Base-by-base conservation (phyloP, 441 rosid species). In the Populus trichocarpa region DNA sequence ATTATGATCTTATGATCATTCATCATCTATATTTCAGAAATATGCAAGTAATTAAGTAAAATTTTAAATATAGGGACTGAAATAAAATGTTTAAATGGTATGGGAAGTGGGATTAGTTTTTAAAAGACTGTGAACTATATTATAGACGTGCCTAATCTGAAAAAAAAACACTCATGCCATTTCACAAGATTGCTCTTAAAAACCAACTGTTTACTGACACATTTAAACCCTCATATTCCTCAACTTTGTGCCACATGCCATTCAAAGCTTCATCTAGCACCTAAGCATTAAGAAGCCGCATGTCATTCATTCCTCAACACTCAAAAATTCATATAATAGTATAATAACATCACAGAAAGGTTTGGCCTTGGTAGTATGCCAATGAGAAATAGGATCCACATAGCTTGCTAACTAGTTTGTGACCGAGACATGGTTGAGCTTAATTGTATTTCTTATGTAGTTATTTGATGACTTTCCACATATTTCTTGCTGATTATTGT, bases 401-500 rank as follows among this genome's bases (percentile, higher is more conserved):
- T 53, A 53, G 61, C 61, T 53, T 53, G n/a, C 22, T 7, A 18
- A 50, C 59, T 53, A 53, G 61, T 68, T 25, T 50, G 50, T 25
- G 63, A 26, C 35, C 3, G 8, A 18, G 61, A 53, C 22, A 11
- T 72, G 33, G 32, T 11, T 46, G 5, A 38, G 25, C 25, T 20
- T 25, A n/a, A 22, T 23, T 25, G 75, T 13, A 23, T 18, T 18
- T 33, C 6, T 33, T 46, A 25, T 33, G n/a, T 36, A 11, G 66
- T 73, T 72, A 32, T 32, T 69, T 16, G 30, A 70, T 46, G 57
- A 65, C 12, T 72, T 78, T 72, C 71, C 32, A 13, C 71, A 42
- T 8, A 73, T 25, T 14, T 28, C 63, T 23, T 42, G 69, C 8
- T 75, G 26, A 71, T 77, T 64, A 3, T 77, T 76, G n/a, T 82